phyloP scores from a whole-genome alignment of 768 basidiomycete genomes.

The Tephrocybe sp. region DNA sequence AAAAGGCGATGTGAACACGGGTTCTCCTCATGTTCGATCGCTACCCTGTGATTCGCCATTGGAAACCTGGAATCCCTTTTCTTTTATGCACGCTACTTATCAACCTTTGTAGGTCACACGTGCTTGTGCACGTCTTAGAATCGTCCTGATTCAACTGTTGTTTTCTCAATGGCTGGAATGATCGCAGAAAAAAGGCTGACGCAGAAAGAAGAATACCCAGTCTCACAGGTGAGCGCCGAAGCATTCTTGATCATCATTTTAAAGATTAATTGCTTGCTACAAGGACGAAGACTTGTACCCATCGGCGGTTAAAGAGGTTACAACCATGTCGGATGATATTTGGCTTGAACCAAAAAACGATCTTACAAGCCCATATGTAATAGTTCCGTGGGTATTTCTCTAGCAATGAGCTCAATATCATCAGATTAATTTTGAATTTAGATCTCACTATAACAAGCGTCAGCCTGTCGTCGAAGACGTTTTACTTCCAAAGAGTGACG shows the following conservation, averaged over 20 bases:
- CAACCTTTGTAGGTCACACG: too few species aligned
- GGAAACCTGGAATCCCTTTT: neutral
- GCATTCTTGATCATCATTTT: too few species aligned
- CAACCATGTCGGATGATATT: neutral
- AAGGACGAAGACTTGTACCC: too few species aligned
- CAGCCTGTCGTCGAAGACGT: too few species aligned
- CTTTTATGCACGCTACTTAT: neutral
- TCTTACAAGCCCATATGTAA: neutral
- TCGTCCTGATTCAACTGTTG: too few species aligned
- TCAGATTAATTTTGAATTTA: neutral
- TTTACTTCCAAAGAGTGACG: too few species aligned
- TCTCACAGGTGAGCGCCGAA: too few species aligned
- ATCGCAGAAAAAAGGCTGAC: too few species aligned
- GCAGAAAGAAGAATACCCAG: too few species aligned
- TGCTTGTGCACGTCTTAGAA: too few species aligned
- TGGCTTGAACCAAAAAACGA: neutral
- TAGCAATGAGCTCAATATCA: neutral
- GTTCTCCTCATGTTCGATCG: constrained; percentile 8
- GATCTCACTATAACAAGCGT: neutral
- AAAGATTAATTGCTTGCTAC: too few species aligned
- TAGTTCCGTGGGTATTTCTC: constrained; percentile 4
- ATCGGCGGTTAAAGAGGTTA: neutral
- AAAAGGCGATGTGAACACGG: neutral
- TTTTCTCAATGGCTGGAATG: too few species aligned
- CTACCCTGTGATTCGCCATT: neutral